phyloP scores from a whole-genome alignment of 345 rosid species.

The Euclidium syriacum region DNA sequence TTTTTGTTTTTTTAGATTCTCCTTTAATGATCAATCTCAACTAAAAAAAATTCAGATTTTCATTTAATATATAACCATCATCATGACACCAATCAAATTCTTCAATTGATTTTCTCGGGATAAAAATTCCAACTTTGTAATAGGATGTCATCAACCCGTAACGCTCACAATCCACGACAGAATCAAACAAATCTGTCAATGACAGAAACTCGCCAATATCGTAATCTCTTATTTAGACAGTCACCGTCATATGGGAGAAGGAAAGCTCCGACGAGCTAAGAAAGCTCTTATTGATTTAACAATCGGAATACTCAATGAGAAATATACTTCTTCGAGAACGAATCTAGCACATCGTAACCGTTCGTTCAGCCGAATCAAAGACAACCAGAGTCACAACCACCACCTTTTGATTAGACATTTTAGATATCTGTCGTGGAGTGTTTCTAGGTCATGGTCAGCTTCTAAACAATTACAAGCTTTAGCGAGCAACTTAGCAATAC shows the following conservation, averaged over 20 bases:
- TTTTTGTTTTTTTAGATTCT: too few relatives aligned
- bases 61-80: too few relatives aligned
- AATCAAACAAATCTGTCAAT: slow-evolving; percentile 62
- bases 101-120: neutral
- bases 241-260: slow-evolving; percentile 53
- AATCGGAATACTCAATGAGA: slow-evolving; percentile 79
- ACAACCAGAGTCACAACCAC: slow-evolving; percentile 19
- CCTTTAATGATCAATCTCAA: too few relatives aligned
- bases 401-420: slow-evolving; percentile 52
- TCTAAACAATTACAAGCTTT: slow-evolving; percentile 82
- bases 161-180: slow-evolving; percentile 86
- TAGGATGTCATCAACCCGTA: slow-evolving; percentile 65
- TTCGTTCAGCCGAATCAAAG: slow-evolving; percentile 63
- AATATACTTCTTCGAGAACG: slow-evolving; percentile 44
- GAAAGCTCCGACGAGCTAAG: slow-evolving; percentile 83
- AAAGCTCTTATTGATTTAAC: slow-evolving; percentile 82
- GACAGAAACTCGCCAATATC: slow-evolving; percentile 69
- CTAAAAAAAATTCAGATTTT: too few relatives aligned
- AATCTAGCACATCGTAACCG: slow-evolving; percentile 65
- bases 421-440: slow-evolving; percentile 92
- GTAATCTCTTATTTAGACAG: slow-evolving; percentile 54
- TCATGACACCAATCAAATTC: too few relatives aligned
- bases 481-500: slow-evolving; percentile 54
- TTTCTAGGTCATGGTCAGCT: slow-evolving; percentile 97
- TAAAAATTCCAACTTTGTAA: neutral